Evolutionary conservation across 2,329 filamentous ascomycete genomes (phyloP).

Genomic region (Alternaria hordeiaustralica): DNA sequence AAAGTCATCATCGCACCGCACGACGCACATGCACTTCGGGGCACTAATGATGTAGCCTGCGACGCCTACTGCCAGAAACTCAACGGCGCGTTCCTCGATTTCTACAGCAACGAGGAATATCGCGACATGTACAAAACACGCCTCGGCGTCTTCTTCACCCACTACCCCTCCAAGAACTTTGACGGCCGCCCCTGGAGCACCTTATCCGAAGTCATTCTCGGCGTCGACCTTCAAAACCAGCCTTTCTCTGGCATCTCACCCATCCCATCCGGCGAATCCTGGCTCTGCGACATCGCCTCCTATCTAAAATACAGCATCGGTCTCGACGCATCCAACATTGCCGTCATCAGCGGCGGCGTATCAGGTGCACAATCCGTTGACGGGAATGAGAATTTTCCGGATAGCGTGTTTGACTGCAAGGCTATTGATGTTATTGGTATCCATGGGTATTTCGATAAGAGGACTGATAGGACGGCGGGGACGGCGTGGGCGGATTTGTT

Average conservation of each 20-base stretch:
- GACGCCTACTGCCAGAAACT: constrained; percentile 45
- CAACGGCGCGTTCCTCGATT: constrained; percentile 42
- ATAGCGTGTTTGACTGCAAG: constrained; percentile 39
- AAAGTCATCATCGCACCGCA: constrained; percentile 48
- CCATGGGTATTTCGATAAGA: constrained; percentile 41
- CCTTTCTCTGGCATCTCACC: constrained; percentile 45
- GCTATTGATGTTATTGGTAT: constrained; percentile 45
- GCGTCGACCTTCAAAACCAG: constrained; percentile 45
- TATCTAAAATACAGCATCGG: constrained; percentile 38
- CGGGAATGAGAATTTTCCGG: constrained; percentile 41
- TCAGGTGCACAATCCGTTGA: constrained; percentile 35
- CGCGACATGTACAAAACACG: constrained; percentile 40
- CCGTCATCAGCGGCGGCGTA: constrained; percentile 45
- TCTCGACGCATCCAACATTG: constrained; percentile 38
- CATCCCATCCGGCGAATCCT: constrained; percentile 42
- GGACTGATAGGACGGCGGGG: constrained; percentile 33
- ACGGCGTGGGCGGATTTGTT: constrained; percentile 46
- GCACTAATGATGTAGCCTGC: constrained; percentile 39
- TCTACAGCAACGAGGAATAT: constrained; percentile 41
- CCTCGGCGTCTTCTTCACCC: constrained; percentile 43
- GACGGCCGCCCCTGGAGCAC: constrained; percentile 37
- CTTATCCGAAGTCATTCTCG: constrained; percentile 42
- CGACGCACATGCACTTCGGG: constrained; percentile 43
- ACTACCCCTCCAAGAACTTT: constrained; percentile 46
- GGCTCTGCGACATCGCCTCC: constrained; percentile 45